A percentile compares a stretch with the other conserved stretches of the same genome.
These are phyloP conservation scores for Allomyces macrogynus DNA, from an alignment of 192 early-diverging fungal genomes.

Conservation along the genomic window DNA sequence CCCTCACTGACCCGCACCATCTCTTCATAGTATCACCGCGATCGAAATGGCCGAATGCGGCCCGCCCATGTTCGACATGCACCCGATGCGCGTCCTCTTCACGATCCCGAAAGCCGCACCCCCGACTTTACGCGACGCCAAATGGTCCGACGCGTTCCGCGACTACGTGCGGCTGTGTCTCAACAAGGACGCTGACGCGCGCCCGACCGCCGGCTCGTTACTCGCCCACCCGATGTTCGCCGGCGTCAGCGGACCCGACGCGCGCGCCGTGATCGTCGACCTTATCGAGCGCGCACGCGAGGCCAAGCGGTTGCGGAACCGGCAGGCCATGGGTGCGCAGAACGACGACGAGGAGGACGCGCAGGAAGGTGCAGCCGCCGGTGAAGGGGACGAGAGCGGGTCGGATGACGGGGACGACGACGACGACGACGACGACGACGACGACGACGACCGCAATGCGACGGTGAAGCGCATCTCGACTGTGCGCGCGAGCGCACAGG, in stretches of 20 bases:
- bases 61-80: slow-evolving; percentile 47
- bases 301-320: background rate
- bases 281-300: background rate
- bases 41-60: slow-evolving; percentile 48
- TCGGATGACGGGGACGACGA: background rate
- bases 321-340: background rate
- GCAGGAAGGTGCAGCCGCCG: background rate
- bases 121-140: slow-evolving; percentile 44
- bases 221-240: slow-evolving; percentile 47
- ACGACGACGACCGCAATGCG: background rate
- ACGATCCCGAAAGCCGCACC: slow-evolving; percentile 52
- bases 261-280: background rate
- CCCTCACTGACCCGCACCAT: slow-evolving; percentile 9
- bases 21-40: slow-evolving; percentile 15
- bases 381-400: no score
- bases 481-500: background rate
- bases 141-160: slow-evolving; percentile 25
- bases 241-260: slow-evolving; percentile 1
- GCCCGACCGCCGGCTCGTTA: slow-evolving; percentile 44
- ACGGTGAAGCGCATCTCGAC: background rate
- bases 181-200: slow-evolving; percentile 46
- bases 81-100: slow-evolving; percentile 47
- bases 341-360: background rate
- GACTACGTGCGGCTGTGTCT: slow-evolving; percentile 66
- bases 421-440: background rate